phyloP scores from a whole-genome alignment of 2,329 filamentous ascomycete genomes.

The Gnomoniopsis sp. region DNA sequence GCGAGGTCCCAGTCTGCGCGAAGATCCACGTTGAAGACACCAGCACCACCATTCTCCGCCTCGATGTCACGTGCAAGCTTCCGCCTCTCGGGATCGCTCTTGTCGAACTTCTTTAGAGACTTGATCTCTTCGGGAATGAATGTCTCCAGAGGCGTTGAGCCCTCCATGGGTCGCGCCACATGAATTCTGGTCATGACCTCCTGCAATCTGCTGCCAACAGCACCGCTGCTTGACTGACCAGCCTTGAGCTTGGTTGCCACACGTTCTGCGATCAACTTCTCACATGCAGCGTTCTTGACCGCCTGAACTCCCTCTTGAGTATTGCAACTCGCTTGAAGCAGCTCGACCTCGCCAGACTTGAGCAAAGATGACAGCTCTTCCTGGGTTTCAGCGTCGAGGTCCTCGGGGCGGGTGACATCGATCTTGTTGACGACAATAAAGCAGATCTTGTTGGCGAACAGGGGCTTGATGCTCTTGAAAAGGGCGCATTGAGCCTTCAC shows the following conservation, averaged over 20 bases:
- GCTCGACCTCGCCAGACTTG: conserved; percentile 85
- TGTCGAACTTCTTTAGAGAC: conserved; percentile 83
- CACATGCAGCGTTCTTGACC: conserved; percentile 92
- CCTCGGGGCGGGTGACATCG: conserved; percentile 82
- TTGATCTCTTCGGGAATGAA: conserved; percentile 87
- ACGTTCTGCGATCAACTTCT: conserved; percentile 86
- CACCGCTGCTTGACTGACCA: conserved; percentile 72
- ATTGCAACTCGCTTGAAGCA: conserved; percentile 91
- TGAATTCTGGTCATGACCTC: conserved; percentile 94
- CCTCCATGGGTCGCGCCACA: conserved; percentile 89
- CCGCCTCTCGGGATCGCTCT: conserved; percentile 78
- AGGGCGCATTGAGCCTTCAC: conserved; percentile 90
- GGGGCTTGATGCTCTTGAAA: conserved; percentile 93
- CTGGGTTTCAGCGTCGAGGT: conserved; percentile 76
- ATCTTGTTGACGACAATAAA: conserved; percentile 99
- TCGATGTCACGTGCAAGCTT: conserved; percentile 83
- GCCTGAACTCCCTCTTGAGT: conserved; percentile 91
- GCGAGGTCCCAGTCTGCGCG: conserved; percentile 84
- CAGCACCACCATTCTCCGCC: conserved; percentile 87
- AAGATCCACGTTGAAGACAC: conserved; percentile 93
- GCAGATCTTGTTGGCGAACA: conserved; percentile 96
- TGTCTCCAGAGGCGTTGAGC: conserved; percentile 66
- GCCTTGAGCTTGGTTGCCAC: conserved; percentile 96
- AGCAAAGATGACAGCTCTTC: conserved; percentile 74
- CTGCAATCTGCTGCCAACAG: conserved; percentile 70